Base-by-base conservation (phyloP, 2,329 filamentous ascomycete genomes). In the Apiospora phragmitis region DNA sequence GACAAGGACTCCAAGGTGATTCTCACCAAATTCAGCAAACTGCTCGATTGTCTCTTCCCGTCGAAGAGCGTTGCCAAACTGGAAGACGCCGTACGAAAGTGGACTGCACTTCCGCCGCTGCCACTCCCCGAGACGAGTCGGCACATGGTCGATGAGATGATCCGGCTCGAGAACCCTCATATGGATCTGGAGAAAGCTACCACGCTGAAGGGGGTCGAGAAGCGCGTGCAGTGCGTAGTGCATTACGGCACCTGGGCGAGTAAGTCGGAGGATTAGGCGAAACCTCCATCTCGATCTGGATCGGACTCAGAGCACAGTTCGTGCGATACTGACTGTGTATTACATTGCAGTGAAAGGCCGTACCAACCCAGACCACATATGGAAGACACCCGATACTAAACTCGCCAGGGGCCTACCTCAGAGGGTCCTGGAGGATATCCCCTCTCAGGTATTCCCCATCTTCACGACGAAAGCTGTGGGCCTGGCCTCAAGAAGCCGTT, bases 241-340 rank as follows among this genome's bases (percentile, higher is more conserved):
- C 69, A 70, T 24, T 71, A 72, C 35, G 71, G 70, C 21, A 68
- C 55, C 7, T 70, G 71, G 71, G 70, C 67, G 4, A 70, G 49
- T 32, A 55, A 55, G 49, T 55, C 29, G 29, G 51, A 69, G 7
- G 47, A 70, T 18, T 35, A 49, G 38, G 6, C 18, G 11, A 70
- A 69, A 65, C 24, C 1, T 29, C 24, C 24, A 26, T 51, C 24
- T 45, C 16, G 16, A 16, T 51, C 49, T 18, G 26, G 26, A 8
- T 8, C 16, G 29, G 16, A 8, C 29, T 35, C 51, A 35, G 29
- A n/a, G 11, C 8, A 11, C 51, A 16, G 3, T 21, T 4, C 51
- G 12, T 14, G 29, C 4, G 24, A 59, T 59, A n/a, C 51, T 59
- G 18, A 59, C 29, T 11, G 8, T 35, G 4, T 21, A 35, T 9